phyloP scores from a whole-genome alignment of 768 basidiomycete genomes.

The Tricholomella constricta region DNA sequence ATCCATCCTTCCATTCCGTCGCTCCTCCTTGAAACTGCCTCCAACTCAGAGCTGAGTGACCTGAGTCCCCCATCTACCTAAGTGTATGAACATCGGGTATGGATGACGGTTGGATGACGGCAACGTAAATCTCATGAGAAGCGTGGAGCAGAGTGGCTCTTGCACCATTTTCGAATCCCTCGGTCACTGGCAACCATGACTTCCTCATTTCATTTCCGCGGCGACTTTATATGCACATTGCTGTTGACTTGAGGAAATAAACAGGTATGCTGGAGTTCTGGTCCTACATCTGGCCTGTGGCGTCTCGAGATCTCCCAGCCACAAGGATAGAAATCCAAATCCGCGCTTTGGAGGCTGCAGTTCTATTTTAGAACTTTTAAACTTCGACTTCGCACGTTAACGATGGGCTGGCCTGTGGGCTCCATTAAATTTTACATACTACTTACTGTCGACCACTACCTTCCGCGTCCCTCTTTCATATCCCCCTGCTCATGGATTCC shows the following conservation, averaged over 20 bases:
- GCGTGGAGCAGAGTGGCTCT: too few relatives aligned
- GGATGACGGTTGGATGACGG: too few relatives aligned
- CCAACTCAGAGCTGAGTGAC: too few relatives aligned
- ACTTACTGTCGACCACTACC: constrained; percentile 14
- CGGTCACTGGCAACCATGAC: background rate
- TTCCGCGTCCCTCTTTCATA: constrained; percentile 12
- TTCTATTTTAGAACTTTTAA: constrained; percentile 17
- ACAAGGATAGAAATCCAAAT: background rate
- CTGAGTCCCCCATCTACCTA: too few relatives aligned
- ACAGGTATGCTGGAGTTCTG: background rate
- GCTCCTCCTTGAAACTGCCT: too few relatives aligned
- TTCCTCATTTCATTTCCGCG: constrained; percentile 14
- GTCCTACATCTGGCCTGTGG: too few relatives aligned
- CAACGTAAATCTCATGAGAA: background rate
- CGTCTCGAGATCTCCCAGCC: background rate
- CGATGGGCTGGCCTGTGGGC: constrained; percentile 11
- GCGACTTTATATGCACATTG: background rate
- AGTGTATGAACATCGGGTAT: too few relatives aligned
- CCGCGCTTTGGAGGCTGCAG: too few relatives aligned
- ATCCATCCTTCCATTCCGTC: background rate
- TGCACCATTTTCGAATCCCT: background rate
- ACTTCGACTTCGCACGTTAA: constrained; percentile 17
- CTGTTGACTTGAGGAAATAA: background rate
- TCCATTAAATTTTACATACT: constrained; percentile 8
- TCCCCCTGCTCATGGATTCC: constrained; percentile 31